Base-by-base conservation (phyloP, 331 rosid species). In the Quercus lobata region DNA sequence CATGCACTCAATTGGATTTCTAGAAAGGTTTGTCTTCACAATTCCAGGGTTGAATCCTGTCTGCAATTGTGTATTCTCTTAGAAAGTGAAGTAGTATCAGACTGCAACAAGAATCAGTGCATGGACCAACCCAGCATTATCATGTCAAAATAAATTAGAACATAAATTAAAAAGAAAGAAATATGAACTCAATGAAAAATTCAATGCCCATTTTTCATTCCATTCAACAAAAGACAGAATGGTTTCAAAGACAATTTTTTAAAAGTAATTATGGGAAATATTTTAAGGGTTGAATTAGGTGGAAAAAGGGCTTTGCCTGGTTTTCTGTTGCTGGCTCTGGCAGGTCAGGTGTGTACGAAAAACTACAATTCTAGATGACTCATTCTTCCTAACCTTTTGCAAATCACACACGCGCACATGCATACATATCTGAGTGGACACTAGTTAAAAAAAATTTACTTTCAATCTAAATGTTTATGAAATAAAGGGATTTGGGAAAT, bases 1-100 rank as follows among this genome's bases (percentile, higher is more conserved):
- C 89, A 83, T 71, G 99, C 98, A 6, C 89, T 96, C 69, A 96
- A 96, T 80, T 90, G 96, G 99, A 91, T 96, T 83, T 96, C 99
- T 76, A 89, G 99, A 82, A 96, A 92, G 98, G 99, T 96, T 63
- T 82, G 84, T 77, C 79, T 60, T 10, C 56, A 35, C 57, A 63
- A 55, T 74, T 9, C 52, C 55, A 54, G 71, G 41, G 62, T 80
- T 71, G 70, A 81, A 57, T 58, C 35, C 75, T 60, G 74, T 79
- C 46, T 65, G 76, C 60, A 17, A 25, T 52, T 44, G 17, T 6
- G 69, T 41, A 58, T 80, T n/a, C 1, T 55, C 52, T 57, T 49
- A n/a, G 29, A 66, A 55, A 29, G 35, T 56, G 76, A 72, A 56
- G 32, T 72, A 27, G 15, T 15, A 35, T 66, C 52, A 55, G 49